Evolutionary conservation across 345 rosid species (phyloP), one percentile per base, ranked within the genome.

Genomic region (Salix brachista): DNA sequence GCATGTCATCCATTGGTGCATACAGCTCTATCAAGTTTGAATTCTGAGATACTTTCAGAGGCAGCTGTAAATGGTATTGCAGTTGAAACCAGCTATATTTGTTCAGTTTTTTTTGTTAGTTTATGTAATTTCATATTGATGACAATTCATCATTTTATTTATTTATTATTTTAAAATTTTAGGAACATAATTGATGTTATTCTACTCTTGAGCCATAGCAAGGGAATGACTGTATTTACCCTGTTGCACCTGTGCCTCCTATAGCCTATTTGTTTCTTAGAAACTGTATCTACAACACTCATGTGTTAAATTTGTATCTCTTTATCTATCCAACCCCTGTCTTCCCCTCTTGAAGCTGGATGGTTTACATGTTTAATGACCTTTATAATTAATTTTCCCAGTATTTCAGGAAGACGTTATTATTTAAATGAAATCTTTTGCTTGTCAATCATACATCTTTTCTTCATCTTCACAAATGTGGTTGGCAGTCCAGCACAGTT

Each of bases 51-150:
- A 72, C 92, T 92, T 64, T 92, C 99, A 8, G 99, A 94, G 90
- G 99, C 97, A 67, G 90, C 97, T 80, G 98, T 96, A 34, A 96
- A 94, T 86, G 99, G 98, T 96, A 96, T 84, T 71, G 65, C 74
- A 44, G 44, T 66, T 72, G 32, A 75, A 77, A 75, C 69, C 65
- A 71, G 62, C 72, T 76, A 68, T 56, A 71, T 62, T 37, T 73
- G 62, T 12, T 68, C 60, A 56, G 18, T 2, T 61, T 14, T 2
- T 66, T 3, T 54, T 34, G 30, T 46, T 5, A 28, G 12, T 32
- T 36, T 28, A 2, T 65, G 25, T 19, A 54, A n/a, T 21, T 4
- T 32, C 60, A 32, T 54, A 34, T 23, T 18, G 25, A 34, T 65
- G 48, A 28, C 12, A 34, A 7, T 46, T 4, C 70, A 34, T 68